Conservation (phyloP, 352 stramenopile species). For the Phytopythium vexans region DNA sequence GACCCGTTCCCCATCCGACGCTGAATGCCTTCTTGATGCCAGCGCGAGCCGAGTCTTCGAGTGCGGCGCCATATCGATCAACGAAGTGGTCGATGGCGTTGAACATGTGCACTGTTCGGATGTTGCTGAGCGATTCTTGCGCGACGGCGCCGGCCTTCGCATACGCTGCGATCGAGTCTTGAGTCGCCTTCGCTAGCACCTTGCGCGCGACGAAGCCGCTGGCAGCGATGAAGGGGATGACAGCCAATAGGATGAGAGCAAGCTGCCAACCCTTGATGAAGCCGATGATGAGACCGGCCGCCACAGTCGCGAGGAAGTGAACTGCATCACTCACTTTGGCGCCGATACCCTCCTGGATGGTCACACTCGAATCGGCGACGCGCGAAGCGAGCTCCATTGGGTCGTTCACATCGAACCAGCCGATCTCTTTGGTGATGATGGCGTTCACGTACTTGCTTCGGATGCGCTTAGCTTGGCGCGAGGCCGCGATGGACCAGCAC, state of each 20-base stretch:
- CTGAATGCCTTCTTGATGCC: slow-evolving; percentile 40
- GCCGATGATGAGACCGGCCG: slow-evolving; percentile 43
- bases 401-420: slow-evolving; percentile 70
- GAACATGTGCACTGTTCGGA: slow-evolving; percentile 64
- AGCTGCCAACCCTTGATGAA: slow-evolving; percentile 55
- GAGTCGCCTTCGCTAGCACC: slow-evolving; percentile 19
- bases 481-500: slow-evolving; percentile 62
- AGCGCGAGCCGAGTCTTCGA: slow-evolving; percentile 20
- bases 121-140: slow-evolving; percentile 53
- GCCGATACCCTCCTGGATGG: slow-evolving; percentile 52
- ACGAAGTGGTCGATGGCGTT: slow-evolving; percentile 34
- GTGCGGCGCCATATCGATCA: slow-evolving; percentile 35
- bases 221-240: slow-evolving; percentile 41
- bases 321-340: slow-evolving; percentile 35
- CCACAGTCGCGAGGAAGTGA: slow-evolving; percentile 32
- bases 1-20: slow-evolving; percentile 31
- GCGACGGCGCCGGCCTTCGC: slow-evolving; percentile 44
- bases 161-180: slow-evolving; percentile 38
- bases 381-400: slow-evolving; percentile 48
- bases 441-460: slow-evolving; percentile 48
- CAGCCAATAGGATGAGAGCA: slow-evolving; percentile 40
- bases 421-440: slow-evolving; percentile 65
- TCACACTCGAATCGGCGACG: slow-evolving; percentile 42
- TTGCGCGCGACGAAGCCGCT: slow-evolving; percentile 29
- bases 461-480: slow-evolving; percentile 57